Evolutionary conservation across 768 basidiomycete genomes (phyloP).

Genomic region (Phaeotremella fagi): DNA sequence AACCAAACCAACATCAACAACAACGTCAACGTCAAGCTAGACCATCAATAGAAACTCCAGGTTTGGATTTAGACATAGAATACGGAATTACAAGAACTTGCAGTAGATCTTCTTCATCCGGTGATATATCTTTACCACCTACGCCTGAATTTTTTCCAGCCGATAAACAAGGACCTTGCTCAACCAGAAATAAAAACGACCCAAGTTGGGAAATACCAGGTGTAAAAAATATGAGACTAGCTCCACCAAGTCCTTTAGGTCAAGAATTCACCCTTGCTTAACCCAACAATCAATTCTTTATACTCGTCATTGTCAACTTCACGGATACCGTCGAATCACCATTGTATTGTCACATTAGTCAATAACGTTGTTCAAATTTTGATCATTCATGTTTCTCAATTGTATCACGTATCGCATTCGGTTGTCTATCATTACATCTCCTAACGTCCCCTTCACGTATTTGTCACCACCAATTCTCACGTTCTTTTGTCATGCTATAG

Average conservation of each 20-base stretch:
- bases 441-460: no score
- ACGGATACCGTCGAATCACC: no score
- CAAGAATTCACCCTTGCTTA: conserved; percentile 11
- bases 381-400: no score
- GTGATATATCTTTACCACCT: conserved; percentile 29
- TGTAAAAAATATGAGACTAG: background rate
- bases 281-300: background rate
- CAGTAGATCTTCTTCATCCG: conserved; percentile 35
- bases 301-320: background rate
- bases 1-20: background rate
- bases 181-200: background rate
- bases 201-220: background rate
- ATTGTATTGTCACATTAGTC: no score
- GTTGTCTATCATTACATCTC: no score
- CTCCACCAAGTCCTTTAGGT: conserved; percentile 13
- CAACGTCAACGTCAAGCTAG: background rate
- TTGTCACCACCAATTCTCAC: no score
- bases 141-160: conserved; percentile 32
- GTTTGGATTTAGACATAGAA: conserved; percentile 4
- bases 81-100: conserved; percentile 7
- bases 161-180: conserved; percentile 10
- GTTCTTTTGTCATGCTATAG: no score
- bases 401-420: no score
- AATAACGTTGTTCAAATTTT: no score
- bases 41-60: conserved; percentile 13